phyloP scores from a whole-genome alignment of 176 grass and related monocot species.

The Areca catechu region DNA sequence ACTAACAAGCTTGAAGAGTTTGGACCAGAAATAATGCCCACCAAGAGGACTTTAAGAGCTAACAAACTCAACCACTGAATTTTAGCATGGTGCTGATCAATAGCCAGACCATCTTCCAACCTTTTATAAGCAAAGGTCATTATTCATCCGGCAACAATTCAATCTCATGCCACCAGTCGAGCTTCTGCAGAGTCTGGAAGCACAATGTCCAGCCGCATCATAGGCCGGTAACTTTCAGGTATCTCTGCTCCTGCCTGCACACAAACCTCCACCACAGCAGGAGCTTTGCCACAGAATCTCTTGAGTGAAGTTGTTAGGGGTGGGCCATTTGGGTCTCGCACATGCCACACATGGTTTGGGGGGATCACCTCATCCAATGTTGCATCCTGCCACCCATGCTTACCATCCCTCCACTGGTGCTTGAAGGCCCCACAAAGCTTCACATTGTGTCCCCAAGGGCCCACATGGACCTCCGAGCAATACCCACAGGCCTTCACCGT shows the following conservation, averaged over 20 bases:
- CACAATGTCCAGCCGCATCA: constrained; percentile 86
- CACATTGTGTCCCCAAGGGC: constrained; percentile 81
- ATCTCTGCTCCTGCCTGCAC: constrained; percentile 82
- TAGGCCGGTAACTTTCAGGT: constrained; percentile 47
- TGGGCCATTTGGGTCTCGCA: constrained; percentile 40
- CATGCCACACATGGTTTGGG: constrained; percentile 77
- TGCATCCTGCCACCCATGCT: constrained; percentile 91
- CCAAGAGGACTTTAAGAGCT: too few relatives aligned
- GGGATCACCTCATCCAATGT: constrained; percentile 74
- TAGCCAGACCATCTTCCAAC: too few relatives aligned
- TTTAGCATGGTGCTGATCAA: too few relatives aligned
- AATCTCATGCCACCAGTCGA: constrained; percentile 39
- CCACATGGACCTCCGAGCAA: constrained; percentile 82
- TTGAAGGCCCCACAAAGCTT: constrained; percentile 93
- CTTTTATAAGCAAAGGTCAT: too few relatives aligned
- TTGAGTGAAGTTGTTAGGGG: constrained; percentile 47
- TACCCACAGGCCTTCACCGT: constrained; percentile 86
- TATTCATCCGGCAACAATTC: too few relatives aligned
- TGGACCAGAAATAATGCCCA: too few relatives aligned
- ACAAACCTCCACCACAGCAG: constrained; percentile 65
- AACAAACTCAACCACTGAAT: too few relatives aligned
- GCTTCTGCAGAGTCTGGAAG: constrained; percentile 64
- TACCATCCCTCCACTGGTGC: constrained; percentile 90
- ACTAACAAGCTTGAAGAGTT: too few relatives aligned
- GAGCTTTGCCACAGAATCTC: constrained; percentile 82